Evolutionary conservation across 176 grass and related monocot genomes (phyloP).

Genomic region (Oryza coarctata): DNA sequence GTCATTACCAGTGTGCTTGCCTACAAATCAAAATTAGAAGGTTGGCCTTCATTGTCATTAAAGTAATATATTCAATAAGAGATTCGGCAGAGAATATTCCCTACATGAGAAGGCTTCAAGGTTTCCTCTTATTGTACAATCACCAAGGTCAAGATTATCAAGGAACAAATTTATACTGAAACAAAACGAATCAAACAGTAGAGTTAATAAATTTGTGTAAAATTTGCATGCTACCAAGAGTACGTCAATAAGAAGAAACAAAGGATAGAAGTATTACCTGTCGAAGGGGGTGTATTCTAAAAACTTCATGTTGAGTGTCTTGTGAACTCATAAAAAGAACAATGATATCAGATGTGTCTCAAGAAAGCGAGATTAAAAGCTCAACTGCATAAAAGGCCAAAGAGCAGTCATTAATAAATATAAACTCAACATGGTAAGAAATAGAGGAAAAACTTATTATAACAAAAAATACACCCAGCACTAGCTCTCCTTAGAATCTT

Average conservation of each 20-base stretch:
- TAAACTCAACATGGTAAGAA: not conserved
- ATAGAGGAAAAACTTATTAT: not conserved
- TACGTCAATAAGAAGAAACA: not conserved
- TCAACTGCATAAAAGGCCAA: constrained; percentile 19
- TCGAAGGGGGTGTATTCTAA: constrained; percentile 93
- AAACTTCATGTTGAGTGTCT: constrained; percentile 77
- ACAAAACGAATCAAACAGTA: not conserved
- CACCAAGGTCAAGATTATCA: constrained; percentile 58
- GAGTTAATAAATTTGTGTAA: not conserved
- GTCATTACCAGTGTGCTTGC: constrained; percentile 83
- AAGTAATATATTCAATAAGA: not conserved
- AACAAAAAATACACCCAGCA: not conserved
- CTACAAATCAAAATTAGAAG: constrained; percentile 40
- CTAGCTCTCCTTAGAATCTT: not conserved
- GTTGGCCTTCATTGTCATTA: not conserved
- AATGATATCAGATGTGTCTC: not conserved
- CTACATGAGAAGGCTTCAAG: constrained; percentile 81
- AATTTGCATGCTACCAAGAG: constrained; percentile 1
- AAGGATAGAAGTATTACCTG: constrained; percentile 39
- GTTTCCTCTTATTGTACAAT: constrained; percentile 70
- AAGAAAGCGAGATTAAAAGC: constrained; percentile 8
- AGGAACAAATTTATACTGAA: constrained; percentile 76
- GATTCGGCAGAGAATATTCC: not conserved
- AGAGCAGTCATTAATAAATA: not conserved
- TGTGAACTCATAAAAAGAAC: constrained; percentile 20